Base-by-base conservation (phyloP, 1,284 basidiomycete species). In the Fomitopsis schrenkii region DNA sequence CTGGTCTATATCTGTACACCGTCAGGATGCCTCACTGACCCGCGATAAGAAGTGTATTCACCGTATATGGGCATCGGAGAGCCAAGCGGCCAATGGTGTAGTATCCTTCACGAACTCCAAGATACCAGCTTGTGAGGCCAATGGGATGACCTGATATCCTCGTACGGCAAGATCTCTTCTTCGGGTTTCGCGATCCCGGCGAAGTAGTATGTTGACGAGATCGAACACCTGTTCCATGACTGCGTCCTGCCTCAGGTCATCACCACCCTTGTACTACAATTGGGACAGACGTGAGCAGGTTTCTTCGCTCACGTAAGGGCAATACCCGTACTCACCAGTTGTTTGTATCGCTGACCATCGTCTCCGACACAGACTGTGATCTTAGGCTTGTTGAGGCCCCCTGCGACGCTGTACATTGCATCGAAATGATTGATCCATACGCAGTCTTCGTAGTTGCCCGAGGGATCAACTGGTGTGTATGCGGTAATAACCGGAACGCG, bases 151-250 rank as follows among this genome's bases (percentile, higher is more conserved):
- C 60, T 87, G 93, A 77, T 98, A 99, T 10, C 87, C 90, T 41
- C 95, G 83, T 63, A 98, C 87, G 48, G 79, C 78, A 33, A 99
- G 80, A 40, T 86, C 79, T 12, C 97, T 86, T 58, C 84, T 83
- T 57, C 83, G 82, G 0, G 95, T 94, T 64, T 91, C 86, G 30
- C 87, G 81, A 72, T 98, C 94, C 12, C 80, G 80, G 9, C 71
- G 69, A 7, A 99, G 82, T 1, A 98, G 83, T 4, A 83, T 77
- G 65, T 99, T 98, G 59, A 95, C 91, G 46, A 98, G 81, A 36
- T 88, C 87, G 70, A 99, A 99, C 1, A 98, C 94, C 75, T 99
- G 97, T 71, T 98, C 95, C 96, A 99, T 98, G 53, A 99, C 94
- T 0, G 97, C 96, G 72, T 99, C 97, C 75, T 99, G 97, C 35